Evolutionary conservation across 179 eudicot species (phyloP).

Genomic region (Beta corolliflora): DNA sequence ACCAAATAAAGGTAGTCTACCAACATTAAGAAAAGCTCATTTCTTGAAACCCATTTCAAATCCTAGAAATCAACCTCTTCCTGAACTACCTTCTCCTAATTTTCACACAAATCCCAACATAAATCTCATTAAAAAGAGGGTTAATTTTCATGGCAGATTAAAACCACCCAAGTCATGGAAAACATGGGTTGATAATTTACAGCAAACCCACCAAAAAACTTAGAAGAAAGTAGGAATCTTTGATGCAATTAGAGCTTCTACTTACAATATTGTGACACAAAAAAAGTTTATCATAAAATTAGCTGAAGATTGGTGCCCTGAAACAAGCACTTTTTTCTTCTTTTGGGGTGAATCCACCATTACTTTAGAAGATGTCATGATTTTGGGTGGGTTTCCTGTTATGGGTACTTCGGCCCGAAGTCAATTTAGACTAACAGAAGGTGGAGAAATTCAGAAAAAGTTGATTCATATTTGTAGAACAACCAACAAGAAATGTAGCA

Average conservation of each 20-base stretch:
- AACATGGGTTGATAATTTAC: background rate
- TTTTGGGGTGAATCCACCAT: conserved; percentile 5
- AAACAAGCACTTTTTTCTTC: background rate
- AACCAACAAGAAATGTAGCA: background rate
- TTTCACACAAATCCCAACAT: background rate
- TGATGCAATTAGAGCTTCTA: background rate
- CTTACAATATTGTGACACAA: background rate
- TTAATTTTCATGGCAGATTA: background rate
- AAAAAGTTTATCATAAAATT: background rate
- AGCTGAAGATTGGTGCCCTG: conserved; percentile 2
- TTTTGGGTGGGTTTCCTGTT: conserved; percentile 2
- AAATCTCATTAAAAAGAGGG: background rate
- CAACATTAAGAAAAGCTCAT: background rate
- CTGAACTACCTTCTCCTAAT: background rate
- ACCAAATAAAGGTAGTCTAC: background rate
- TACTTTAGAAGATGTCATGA: conserved; percentile 10
- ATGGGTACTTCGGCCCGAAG: background rate
- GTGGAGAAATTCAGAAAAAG: background rate
- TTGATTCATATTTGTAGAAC: background rate
- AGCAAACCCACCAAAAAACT: background rate
- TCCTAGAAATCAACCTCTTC: background rate
- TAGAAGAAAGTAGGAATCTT: conserved; percentile 2
- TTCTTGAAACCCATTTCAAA: background rate
- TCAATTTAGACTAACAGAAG: background rate
- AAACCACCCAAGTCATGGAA: background rate